Base-by-base conservation (phyloP, 345 rosid species). In the Linum usitatissimum region DNA sequence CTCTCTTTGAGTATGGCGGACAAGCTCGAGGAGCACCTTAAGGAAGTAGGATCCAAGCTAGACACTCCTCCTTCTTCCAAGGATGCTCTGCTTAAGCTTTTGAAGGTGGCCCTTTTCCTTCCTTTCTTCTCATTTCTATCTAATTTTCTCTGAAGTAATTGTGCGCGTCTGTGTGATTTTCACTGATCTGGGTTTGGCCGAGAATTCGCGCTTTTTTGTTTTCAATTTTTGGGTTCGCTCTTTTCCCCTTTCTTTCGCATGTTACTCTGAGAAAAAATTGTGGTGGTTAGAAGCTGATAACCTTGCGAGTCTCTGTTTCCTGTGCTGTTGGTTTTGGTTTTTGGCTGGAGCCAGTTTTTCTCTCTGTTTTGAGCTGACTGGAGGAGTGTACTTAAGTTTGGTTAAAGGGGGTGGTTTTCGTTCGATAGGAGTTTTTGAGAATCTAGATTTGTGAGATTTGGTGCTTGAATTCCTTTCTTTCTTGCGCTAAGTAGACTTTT, bases 11-110 rank as follows among this genome's bases (percentile, higher is more conserved):
- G 18, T 14, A 92, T 88, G 99, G 83, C 81, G 6, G 79, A 72
- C 54, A 84, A 82, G 83, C 78, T 80, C n/a, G 81, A 81, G 69
- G 79, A 70, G 63, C 87, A 77, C 79, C 78, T 93, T 48, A 78
- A 67, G 78, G 96, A 86, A 76, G 64, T 90, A 66, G 99, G 99
- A 87, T 87, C 96, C 68, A 87, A 81, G 85, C 94, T 93, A 69
- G 83, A 81, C 57, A 65, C 82, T 23, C 88, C 77, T 73, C 90
- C 94, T 55, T 49, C 88, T 36, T 39, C 88, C 59, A 83, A 87
- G 68, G 99, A 93, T 70, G 78, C 84, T 9, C 79, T 93, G 69
- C 72, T 86, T 61, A 85, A 81, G 82, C 96, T 93, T 68, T 76
- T 93, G 18, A 84, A 87, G 99, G 99, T 81, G 48, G n/a, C n/a